Conservation (phyloP, 2,329 filamentous ascomycete genomes). For the Trichoderma simmonsii region DNA sequence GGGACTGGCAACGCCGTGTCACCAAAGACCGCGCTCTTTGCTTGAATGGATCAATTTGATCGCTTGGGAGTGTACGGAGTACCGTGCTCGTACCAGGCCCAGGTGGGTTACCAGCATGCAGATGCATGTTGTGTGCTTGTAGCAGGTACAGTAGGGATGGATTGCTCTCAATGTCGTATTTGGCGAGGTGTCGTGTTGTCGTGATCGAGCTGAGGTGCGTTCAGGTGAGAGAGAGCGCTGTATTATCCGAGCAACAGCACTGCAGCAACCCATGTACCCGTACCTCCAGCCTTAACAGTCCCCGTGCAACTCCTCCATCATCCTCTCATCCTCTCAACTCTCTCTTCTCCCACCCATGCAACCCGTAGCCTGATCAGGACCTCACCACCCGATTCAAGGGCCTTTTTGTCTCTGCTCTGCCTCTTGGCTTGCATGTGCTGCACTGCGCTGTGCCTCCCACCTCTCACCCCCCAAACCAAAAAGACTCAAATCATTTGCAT, state of each 20-base stretch:
- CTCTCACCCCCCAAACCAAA: neutral
- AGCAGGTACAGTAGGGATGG: neutral
- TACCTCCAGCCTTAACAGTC: neutral
- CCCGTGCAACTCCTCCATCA: neutral
- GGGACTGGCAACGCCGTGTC: neutral
- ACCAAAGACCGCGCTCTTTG: neutral
- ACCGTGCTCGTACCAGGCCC: neutral
- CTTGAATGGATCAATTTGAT: neutral
- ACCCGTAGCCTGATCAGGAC: neutral
- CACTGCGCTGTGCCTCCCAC: neutral
- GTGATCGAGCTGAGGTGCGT: neutral
- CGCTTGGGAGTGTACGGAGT: neutral
- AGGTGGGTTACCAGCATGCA: neutral
- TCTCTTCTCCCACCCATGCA: neutral
- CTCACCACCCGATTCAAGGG: neutral
- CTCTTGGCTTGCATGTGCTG: conserved; percentile 2
- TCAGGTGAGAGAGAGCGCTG: neutral
- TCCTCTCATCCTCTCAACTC: neutral
- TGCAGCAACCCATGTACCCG: neutral
- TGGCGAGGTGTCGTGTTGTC: neutral
- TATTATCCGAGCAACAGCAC: neutral
- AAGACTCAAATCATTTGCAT: neutral
- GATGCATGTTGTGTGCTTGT: neutral
- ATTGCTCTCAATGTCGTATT: neutral
- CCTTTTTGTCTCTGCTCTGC: neutral